Percentiles rank a stretch among this genome's conserved stretches.
phyloP scores from a whole-genome alignment of 2,329 filamentous ascomycete genomes.

The Didymellaceae sp. region DNA sequence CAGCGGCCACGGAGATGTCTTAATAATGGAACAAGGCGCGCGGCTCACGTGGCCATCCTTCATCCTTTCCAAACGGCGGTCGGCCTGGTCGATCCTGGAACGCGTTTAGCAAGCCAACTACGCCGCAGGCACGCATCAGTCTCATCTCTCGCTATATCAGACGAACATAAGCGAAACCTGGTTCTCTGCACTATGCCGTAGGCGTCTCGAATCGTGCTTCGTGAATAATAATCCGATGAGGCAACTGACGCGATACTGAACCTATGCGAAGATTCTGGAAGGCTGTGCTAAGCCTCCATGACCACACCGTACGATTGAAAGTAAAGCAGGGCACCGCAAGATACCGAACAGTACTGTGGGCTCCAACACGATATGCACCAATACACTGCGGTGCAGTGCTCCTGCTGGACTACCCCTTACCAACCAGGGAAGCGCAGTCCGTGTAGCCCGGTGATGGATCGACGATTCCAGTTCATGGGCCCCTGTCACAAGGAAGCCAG shows the following conservation, averaged over 20 bases:
- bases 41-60: slow-evolving; percentile 16
- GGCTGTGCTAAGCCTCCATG: background rate
- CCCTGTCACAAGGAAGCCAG: background rate
- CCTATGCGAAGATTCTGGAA: background rate
- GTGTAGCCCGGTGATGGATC: background rate
- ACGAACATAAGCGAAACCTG: background rate
- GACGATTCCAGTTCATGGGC: background rate
- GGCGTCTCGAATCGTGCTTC: too few relatives aligned
- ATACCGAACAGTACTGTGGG: background rate
- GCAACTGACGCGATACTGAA: slow-evolving; percentile 7
- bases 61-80: slow-evolving; percentile 1
- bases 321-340: background rate
- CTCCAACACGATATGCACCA: background rate
- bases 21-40: slow-evolving; percentile 8
- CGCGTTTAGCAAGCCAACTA: slow-evolving; percentile 1
- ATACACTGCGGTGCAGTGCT: background rate
- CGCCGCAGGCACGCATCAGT: slow-evolving; percentile 4
- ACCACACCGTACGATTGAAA: background rate
- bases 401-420: background rate
- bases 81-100: background rate
- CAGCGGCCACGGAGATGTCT: background rate
- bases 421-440: background rate
- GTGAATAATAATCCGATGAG: background rate
- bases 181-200: too few relatives aligned
- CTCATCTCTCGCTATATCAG: background rate